Evolutionary conservation across 2,329 filamentous ascomycete genomes (phyloP).

Genomic region (Chaetomium sp.): DNA sequence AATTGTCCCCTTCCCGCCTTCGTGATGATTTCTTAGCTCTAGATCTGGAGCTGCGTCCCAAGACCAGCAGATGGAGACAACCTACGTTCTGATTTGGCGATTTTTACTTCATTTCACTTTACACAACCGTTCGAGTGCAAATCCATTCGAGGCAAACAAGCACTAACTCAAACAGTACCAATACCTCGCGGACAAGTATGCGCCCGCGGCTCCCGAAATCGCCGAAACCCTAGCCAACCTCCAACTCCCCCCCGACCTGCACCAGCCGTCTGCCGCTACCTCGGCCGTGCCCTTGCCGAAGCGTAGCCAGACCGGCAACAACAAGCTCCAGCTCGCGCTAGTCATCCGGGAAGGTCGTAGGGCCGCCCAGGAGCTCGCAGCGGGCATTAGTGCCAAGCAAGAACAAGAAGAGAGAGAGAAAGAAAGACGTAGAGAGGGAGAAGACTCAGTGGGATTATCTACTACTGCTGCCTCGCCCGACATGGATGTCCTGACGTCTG

Average conservation of each 20-base stretch:
- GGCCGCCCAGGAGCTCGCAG: slow-evolving; percentile 48
- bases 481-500: slow-evolving; percentile 43
- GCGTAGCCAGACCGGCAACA: slow-evolving; percentile 37
- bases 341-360: slow-evolving; percentile 59
- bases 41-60: slow-evolving; percentile 60
- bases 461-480: slow-evolving; percentile 23
- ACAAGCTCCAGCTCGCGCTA: slow-evolving; percentile 54
- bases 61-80: slow-evolving; percentile 22
- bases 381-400: slow-evolving; percentile 40
- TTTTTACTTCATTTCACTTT: not conserved
- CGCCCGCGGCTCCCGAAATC: slow-evolving; percentile 58
- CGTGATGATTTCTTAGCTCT: slow-evolving; percentile 63
- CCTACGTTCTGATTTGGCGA: slow-evolving; percentile 3
- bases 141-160: slow-evolving; percentile 11
- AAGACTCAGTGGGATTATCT: no score
- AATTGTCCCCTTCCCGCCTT: not conserved
- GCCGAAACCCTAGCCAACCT: slow-evolving; percentile 60
- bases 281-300: slow-evolving; percentile 50
- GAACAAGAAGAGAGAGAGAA: slow-evolving; percentile 44
- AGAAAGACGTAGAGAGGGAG: slow-evolving; percentile 9
- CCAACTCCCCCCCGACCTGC: slow-evolving; percentile 52
- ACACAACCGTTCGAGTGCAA: no score
- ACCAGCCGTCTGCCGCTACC: slow-evolving; percentile 38
- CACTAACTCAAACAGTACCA: slow-evolving; percentile 45
- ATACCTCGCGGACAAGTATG: slow-evolving; percentile 61